phyloP scores from a whole-genome alignment of 1,139 yeast genomes.

The Hyphopichia pseudoburtonii region DNA sequence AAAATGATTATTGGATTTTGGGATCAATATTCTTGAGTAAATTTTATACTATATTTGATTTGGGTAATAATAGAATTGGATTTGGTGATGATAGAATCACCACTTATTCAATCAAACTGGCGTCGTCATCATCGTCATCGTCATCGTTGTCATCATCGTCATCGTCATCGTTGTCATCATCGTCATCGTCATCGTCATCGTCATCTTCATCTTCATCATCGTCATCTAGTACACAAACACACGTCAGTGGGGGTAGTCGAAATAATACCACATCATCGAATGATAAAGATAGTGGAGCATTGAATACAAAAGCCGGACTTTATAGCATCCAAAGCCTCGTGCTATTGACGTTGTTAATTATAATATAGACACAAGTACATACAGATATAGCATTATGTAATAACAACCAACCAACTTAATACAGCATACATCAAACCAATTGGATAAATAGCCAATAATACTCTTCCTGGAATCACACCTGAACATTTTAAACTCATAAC shows the following conservation, averaged over 20 bases:
- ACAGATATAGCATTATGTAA: constrained; percentile 40
- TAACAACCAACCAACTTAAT: constrained; percentile 76
- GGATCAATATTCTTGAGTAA: constrained; percentile 62
- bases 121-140: not conserved
- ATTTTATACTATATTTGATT: constrained; percentile 61
- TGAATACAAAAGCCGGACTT: not conserved
- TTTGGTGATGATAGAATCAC: constrained; percentile 22
- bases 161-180: not conserved
- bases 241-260: not conserved
- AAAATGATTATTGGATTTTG: constrained; percentile 43
- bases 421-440: constrained; percentile 73
- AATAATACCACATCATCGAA: not conserved
- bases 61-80: constrained; percentile 50
- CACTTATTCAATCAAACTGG: constrained; percentile 4
- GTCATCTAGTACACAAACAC: not conserved
- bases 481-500: constrained; percentile 64
- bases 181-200: not conserved
- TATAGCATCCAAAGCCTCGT: not conserved
- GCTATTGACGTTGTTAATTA: not conserved
- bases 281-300: constrained; percentile 2
- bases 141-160: not conserved
- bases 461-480: constrained; percentile 69
- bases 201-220: not conserved
- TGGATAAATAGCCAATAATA: constrained; percentile 75
- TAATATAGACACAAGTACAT: not conserved